A percentile compares a stretch with the other conserved stretches of the same genome.
phyloP scores from a whole-genome alignment of 2,329 filamentous ascomycete genomes.

The Fusarium chuoi region DNA sequence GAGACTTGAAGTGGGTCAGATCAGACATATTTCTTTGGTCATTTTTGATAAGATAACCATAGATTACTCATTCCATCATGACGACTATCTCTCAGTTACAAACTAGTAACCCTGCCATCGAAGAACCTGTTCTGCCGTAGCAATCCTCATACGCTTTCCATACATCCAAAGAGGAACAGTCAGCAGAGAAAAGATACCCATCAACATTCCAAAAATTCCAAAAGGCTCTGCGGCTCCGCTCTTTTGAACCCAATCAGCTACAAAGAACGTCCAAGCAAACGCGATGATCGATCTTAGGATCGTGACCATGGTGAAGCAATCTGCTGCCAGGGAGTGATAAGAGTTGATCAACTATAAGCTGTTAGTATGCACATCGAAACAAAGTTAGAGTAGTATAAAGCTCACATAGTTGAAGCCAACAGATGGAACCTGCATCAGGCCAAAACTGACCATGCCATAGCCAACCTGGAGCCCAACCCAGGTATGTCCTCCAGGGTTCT shows the following conservation, averaged over 20 bases:
- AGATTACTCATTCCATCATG: not conserved
- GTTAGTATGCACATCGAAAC: not conserved
- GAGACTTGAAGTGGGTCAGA: not conserved
- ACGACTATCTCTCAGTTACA: too few species aligned
- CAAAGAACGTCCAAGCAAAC: constrained; percentile 66
- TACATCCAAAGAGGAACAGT: constrained; percentile 49
- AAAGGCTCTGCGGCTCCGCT: constrained; percentile 60
- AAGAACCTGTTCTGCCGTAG: constrained; percentile 34
- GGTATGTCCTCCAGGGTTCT: constrained; percentile 42
- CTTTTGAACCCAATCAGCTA: constrained; percentile 57
- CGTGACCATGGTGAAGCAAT: constrained; percentile 65
- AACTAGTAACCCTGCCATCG: constrained; percentile 16
- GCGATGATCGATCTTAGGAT: constrained; percentile 59
- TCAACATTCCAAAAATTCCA: constrained; percentile 50
- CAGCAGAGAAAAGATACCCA: constrained; percentile 51
- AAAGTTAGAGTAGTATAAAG: rapidly evolving
- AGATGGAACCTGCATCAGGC: constrained; percentile 52
- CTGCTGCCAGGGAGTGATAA: constrained; percentile 57
- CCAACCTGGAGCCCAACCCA: constrained; percentile 52
- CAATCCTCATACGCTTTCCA: constrained; percentile 53
- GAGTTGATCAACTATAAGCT: constrained; percentile 58
- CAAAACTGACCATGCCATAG: constrained; percentile 52
- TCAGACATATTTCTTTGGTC: too few species aligned
- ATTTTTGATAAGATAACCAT: not conserved
- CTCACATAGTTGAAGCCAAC: constrained; percentile 54